Conservation (phyloP, 495 filamentous ascomycete genomes). For the Penicillium psychrofluorescens region DNA sequence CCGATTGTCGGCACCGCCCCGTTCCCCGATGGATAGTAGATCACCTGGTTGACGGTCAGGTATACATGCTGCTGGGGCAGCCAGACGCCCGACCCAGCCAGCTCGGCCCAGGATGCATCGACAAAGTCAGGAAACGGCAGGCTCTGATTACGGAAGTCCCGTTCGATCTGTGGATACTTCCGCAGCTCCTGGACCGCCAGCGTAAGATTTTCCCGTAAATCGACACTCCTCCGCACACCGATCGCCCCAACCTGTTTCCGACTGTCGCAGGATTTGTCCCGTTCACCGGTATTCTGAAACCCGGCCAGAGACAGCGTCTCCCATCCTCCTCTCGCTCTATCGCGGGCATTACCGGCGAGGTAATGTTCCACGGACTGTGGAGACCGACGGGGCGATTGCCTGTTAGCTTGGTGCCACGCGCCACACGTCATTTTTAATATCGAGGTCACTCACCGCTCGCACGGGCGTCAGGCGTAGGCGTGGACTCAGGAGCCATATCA, state of each 20-base stretch:
- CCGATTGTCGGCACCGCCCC: not conserved
- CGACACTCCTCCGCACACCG: not conserved
- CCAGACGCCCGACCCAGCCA: conserved; percentile 2
- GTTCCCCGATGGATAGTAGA: conserved; percentile 1
- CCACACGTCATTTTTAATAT: conserved; percentile 15
- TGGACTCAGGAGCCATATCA: conserved; percentile 1
- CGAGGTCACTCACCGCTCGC: not conserved
- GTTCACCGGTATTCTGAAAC: not conserved
- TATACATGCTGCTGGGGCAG: not conserved
- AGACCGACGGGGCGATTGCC: conserved; percentile 1
- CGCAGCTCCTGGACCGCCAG: not conserved
- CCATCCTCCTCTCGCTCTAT: not conserved
- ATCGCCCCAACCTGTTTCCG: not conserved
- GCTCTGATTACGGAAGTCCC: not conserved
- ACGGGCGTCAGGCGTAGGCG: conserved; percentile 2
- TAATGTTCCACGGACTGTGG: not conserved
- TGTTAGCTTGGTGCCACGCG: not conserved
- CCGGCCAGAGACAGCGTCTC: not conserved
- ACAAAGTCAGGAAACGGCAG: not conserved
- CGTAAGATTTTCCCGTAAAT: conserved; percentile 1
- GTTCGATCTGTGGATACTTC: not conserved
- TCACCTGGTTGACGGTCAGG: not conserved
- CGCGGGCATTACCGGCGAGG: not conserved
- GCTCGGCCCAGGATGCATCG: not conserved
- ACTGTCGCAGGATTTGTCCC: not conserved